phyloP scores from a whole-genome alignment of 1,284 basidiomycete species.

The Vanrija sp. region DNA sequence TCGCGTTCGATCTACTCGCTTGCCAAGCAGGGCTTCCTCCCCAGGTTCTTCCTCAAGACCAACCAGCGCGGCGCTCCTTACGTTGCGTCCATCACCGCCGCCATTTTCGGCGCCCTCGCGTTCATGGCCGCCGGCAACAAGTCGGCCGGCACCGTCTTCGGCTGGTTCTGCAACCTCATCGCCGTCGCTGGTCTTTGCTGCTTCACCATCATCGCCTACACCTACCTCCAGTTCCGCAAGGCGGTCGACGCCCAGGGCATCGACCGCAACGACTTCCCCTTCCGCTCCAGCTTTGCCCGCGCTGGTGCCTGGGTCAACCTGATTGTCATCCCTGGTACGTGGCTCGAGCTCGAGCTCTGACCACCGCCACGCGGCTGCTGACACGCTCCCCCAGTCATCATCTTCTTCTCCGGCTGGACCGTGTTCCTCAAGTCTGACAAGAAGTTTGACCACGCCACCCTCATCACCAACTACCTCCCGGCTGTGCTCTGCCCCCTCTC shows the following conservation, averaged over 20 bases:
- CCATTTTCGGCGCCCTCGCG: slow-evolving; percentile 26
- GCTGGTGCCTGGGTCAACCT: slow-evolving; percentile 9
- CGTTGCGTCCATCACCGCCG: slow-evolving; percentile 24
- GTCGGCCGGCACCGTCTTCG: slow-evolving; percentile 58
- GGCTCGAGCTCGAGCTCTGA: no score
- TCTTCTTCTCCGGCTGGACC: slow-evolving; percentile 28
- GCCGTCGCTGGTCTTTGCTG: slow-evolving; percentile 55
- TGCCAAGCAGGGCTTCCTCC: slow-evolving; percentile 63
- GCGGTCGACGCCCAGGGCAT: slow-evolving; percentile 69
- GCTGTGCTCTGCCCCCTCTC: slow-evolving; percentile 66
- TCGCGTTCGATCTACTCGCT: slow-evolving; percentile 56
- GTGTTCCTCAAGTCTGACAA: slow-evolving; percentile 14
- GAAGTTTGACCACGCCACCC: background rate
- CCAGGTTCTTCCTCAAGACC: slow-evolving; percentile 44
- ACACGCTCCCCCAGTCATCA: slow-evolving; percentile 5
- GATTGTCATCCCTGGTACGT: slow-evolving; percentile 6
- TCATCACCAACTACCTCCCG: slow-evolving; percentile 61
- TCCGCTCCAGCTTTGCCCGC: slow-evolving; percentile 10
- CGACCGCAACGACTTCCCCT: slow-evolving; percentile 20
- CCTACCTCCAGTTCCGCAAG: slow-evolving; percentile 72
- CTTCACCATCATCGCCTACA: slow-evolving; percentile 78
- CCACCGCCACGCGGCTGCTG: no score
- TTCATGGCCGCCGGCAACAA: slow-evolving; percentile 50
- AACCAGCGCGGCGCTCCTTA: slow-evolving; percentile 38
- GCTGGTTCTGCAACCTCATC: slow-evolving; percentile 67